phyloP scores from a whole-genome alignment of 176 grass and related monocot species.

The Hordeum marinum region DNA sequence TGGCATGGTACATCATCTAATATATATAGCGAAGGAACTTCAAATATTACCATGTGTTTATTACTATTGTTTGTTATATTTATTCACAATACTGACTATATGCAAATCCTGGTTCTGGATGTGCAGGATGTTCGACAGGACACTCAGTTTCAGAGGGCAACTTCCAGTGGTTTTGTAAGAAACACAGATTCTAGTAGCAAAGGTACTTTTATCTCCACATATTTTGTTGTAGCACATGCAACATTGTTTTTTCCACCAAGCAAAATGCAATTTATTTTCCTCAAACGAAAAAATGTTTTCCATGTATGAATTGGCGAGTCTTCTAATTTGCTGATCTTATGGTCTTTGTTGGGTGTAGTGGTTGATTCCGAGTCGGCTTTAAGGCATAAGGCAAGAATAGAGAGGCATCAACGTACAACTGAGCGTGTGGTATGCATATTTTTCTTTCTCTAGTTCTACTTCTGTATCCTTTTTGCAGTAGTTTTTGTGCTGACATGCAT shows the following conservation, averaged over 20 bases:
- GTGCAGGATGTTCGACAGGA: constrained; percentile 52
- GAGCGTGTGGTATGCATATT: constrained; percentile 73
- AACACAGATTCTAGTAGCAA: constrained; percentile 40
- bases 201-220: constrained; percentile 34
- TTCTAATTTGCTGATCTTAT: constrained; percentile 15
- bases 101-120: constrained; percentile 8
- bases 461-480: neutral
- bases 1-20: neutral
- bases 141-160: constrained; percentile 57
- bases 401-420: constrained; percentile 82
- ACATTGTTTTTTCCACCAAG: neutral
- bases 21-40: constrained; percentile 9
- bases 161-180: constrained; percentile 34
- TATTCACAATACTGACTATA: neutral
- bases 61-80: neutral
- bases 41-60: neutral
- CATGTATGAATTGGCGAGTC: neutral
- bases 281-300: neutral
- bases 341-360: constrained; percentile 29
- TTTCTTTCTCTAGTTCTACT: neutral
- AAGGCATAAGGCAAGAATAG: constrained; percentile 88
- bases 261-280: neutral
- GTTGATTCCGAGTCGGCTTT: constrained; percentile 66
- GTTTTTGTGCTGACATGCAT: constrained; percentile 1
- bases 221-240: neutral